Base-by-base conservation (phyloP, 108 stramenopile species). In the Nitzschia inconspicua region DNA sequence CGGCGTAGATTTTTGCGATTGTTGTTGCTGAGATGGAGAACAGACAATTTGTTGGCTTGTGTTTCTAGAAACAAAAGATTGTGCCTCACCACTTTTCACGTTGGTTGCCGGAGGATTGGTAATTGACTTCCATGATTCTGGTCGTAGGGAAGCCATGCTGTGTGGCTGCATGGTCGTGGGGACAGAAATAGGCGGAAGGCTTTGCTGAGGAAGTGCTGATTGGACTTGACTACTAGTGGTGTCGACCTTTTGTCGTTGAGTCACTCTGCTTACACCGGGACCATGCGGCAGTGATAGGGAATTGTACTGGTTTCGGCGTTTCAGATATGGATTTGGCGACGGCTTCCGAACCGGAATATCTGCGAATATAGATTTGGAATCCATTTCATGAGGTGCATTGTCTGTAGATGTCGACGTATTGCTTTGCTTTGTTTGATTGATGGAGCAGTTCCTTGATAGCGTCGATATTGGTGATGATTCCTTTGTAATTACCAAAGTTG, bases 141-240 rank as follows among this genome's bases (percentile, higher is more conserved):
- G 53, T 18, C 53, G 32, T 18, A 54, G 34, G 19, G 53, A 54
- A 22, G 53, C 53, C 53, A 54, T 37, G 34, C 53, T 29, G 2
- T 32, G 37, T 2, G 35, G 53, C 36, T 23, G 24, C 2, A 3
- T 51, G 6, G 27, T 25, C 11, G 50, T 3, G 0, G 50, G 18
- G 16, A 9, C 8, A 46, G 9, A 20, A 18, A 20, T 18, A n/a
- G 16, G 16, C 44, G 16, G 44, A 20, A 16, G 10, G 16, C 19
- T 18, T 46, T 0, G 18, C 22, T 23, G 53, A 23, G 18, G 35
- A 18, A 37, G 11, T 20, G 8, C 20, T 35, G 18, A n/a, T 14
- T 36, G 20, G 0, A 19, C 34, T 22, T 13, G 34, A 14, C 2
- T 37, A 23, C 31, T 18, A 37, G 34, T 9, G 34, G 37, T 32